Conservation (phyloP, 352 stramenopile genomes). For the Phytophthora aleatoria region DNA sequence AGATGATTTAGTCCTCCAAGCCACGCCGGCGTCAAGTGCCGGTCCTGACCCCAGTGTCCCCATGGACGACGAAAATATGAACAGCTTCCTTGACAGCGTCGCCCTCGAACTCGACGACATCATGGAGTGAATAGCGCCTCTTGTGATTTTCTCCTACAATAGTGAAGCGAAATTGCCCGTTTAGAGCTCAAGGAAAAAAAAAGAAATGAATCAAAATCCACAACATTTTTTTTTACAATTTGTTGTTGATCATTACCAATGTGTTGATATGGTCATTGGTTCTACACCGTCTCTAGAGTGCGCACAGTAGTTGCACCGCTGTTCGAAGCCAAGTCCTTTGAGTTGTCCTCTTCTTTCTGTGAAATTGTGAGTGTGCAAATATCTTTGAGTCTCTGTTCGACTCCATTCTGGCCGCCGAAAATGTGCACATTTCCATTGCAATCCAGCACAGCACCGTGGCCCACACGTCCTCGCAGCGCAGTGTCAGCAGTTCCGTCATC, state of each 20-base stretch:
- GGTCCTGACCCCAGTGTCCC: slow-evolving; percentile 22
- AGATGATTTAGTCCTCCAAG: slow-evolving; percentile 23
- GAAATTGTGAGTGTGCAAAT: slow-evolving; percentile 72
- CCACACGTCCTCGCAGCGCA: slow-evolving; percentile 67
- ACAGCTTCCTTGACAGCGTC: slow-evolving; percentile 80
- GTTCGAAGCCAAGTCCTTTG: slow-evolving; percentile 2
- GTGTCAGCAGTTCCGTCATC: slow-evolving; percentile 20
- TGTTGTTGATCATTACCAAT: slow-evolving; percentile 8
- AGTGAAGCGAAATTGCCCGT: slow-evolving; percentile 17
- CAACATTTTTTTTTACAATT: slow-evolving; percentile 22
- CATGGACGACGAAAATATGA: slow-evolving; percentile 80
- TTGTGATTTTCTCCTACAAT: slow-evolving; percentile 7
- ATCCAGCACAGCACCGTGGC: slow-evolving; percentile 81
- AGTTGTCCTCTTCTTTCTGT: slow-evolving; percentile 11
- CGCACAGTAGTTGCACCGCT: too few relatives aligned
- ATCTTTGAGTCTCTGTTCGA: slow-evolving; percentile 81
- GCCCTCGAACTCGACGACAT: slow-evolving; percentile 82
- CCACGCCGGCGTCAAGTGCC: background rate
- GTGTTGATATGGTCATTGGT: background rate
- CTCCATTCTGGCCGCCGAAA: slow-evolving; percentile 87
- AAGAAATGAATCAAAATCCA: slow-evolving; percentile 18
- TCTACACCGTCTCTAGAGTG: slow-evolving; percentile 22
- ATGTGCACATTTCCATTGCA: slow-evolving; percentile 74
- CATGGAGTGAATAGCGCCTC: slow-evolving; percentile 44
- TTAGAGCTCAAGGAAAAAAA: slow-evolving; percentile 20